Conservation (phyloP, 441 rosid species). For the Dalechampia spathulata region DNA sequence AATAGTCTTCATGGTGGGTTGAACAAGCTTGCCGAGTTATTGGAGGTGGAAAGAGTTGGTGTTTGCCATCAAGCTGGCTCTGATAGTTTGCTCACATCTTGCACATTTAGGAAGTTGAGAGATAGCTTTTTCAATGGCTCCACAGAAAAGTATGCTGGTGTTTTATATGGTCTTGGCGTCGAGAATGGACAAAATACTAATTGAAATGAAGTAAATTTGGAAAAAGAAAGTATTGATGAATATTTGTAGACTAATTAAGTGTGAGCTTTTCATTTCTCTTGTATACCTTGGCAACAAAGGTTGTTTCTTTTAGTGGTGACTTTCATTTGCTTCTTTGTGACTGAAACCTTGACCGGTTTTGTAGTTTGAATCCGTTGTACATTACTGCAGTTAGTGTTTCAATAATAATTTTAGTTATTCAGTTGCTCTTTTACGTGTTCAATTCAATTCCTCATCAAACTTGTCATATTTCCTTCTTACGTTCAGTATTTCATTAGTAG, state of each 20-base stretch:
- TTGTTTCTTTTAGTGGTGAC: conserved; percentile 48
- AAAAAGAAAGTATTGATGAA: conserved; percentile 29
- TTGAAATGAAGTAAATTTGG: conserved; percentile 28
- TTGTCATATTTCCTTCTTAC: neutral
- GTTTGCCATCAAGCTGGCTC: conserved; percentile 75
- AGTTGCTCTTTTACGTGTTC: neutral
- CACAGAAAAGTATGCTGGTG: conserved; percentile 50
- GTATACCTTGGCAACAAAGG: conserved; percentile 57
- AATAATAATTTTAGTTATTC: conserved; percentile 35
- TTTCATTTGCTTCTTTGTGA: conserved; percentile 31
- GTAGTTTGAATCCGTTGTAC: conserved; percentile 45
- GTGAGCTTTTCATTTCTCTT: conserved; percentile 41
- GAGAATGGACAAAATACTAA: conserved; percentile 48
- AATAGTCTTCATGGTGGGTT: conserved; percentile 55
- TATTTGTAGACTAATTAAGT: conserved; percentile 54
- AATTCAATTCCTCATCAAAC: neutral
- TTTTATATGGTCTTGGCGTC: conserved; percentile 66
- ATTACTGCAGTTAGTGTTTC: conserved; percentile 47
- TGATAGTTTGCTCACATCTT: conserved; percentile 70
- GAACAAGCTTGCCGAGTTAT: conserved; percentile 45
- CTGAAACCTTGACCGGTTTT: conserved; percentile 44
- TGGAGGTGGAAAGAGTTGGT: conserved; percentile 59
- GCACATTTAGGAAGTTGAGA: conserved; percentile 62
- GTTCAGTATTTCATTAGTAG: too few relatives aligned
- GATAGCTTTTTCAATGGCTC: conserved; percentile 46